Evolutionary conservation across 805 yeast species (phyloP).

Genomic region (Myxozyma neglecta): DNA sequence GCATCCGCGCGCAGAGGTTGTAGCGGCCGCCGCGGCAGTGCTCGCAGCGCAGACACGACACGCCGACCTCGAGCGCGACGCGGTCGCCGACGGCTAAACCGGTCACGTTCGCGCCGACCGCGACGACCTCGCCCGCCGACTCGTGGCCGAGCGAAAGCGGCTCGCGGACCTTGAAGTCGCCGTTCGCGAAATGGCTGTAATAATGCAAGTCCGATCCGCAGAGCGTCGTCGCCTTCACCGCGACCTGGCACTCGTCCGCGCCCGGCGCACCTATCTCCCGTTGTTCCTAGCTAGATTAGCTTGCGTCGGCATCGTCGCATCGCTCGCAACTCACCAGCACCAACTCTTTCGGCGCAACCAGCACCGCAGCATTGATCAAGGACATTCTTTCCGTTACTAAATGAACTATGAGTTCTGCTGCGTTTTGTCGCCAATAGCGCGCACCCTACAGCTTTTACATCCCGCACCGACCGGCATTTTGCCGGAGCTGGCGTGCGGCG

Average conservation of each 20-base stretch:
- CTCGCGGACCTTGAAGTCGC: constrained; percentile 49
- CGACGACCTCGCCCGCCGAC: constrained; percentile 67
- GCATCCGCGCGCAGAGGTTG: constrained; percentile 77
- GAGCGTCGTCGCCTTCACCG: constrained; percentile 28
- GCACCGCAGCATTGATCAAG: constrained; percentile 19
- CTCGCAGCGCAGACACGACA: constrained; percentile 72
- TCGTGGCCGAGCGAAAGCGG: constrained; percentile 87
- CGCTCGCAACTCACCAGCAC: constrained; percentile 7
- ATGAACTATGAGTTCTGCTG: too few species aligned
- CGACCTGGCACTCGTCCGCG: constrained; percentile 31
- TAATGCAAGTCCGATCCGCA: constrained; percentile 36
- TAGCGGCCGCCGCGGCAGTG: constrained; percentile 84
- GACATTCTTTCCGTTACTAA: background rate
- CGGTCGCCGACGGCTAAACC: constrained; percentile 68
- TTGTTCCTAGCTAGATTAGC: constrained; percentile 15
- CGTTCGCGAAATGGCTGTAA: constrained; percentile 30
- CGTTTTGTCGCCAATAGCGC: too few species aligned
- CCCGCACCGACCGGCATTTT: too few species aligned
- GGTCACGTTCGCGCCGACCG: constrained; percentile 63
- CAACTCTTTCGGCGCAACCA: constrained; percentile 14
- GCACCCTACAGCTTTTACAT: too few species aligned
- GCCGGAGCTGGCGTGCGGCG: too few species aligned
- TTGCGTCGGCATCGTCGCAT: background rate
- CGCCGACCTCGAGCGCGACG: constrained; percentile 83
- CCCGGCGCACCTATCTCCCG: constrained; percentile 23